Base-by-base conservation (phyloP, 2,329 filamentous ascomycete genomes). In the Calonectria multiphialidica region DNA sequence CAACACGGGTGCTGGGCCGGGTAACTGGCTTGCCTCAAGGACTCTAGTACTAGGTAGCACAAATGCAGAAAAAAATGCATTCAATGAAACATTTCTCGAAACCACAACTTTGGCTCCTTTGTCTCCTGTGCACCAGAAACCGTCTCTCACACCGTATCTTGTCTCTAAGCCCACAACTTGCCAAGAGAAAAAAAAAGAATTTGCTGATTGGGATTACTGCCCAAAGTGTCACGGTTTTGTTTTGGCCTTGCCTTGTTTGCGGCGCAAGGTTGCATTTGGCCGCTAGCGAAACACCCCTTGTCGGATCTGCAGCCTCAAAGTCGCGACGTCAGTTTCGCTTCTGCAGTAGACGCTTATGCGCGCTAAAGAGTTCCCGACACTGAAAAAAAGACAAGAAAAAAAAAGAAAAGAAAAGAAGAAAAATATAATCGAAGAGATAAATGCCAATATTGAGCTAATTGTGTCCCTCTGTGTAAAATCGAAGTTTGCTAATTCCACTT, bases 281-380 rank as follows among this genome's bases (percentile, higher is more conserved):
- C 44, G 25, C 23, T 42, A 33, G 42, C 70, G 71, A 72, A 72
- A 72, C 71, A 37, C 40, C 42, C 49, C 40, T 15, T 53, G 71
- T 72, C 53, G 40, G 71, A 72, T 72, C 66, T 53, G 49, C 62
- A 25, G 47, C 62, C 37, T 63, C 50, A 25, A 37, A 61, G 21
- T 55, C 44, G 44, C 49, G 18, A 61, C 64, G 8, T n/a, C 23
- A 33, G 70, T 68, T 69, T 69, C 66, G 59, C 42, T n/a, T 45
- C 37, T 61, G 21, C 65, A 40, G 55, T 40, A 66, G 53, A 62
- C 45, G 30, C 7, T 49, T n/a, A 40, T 16, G 33, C 53, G 53
- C 45, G 47, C 42, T 30, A 53, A 35, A 40, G 13, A 12, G 10
- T 40, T 45, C 18, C 15, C 18, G 5, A 13, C 28, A 35, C 25